Evolutionary conservation across 2,329 filamentous ascomycete genomes (phyloP).

Genomic region (Alternaria alternata): DNA sequence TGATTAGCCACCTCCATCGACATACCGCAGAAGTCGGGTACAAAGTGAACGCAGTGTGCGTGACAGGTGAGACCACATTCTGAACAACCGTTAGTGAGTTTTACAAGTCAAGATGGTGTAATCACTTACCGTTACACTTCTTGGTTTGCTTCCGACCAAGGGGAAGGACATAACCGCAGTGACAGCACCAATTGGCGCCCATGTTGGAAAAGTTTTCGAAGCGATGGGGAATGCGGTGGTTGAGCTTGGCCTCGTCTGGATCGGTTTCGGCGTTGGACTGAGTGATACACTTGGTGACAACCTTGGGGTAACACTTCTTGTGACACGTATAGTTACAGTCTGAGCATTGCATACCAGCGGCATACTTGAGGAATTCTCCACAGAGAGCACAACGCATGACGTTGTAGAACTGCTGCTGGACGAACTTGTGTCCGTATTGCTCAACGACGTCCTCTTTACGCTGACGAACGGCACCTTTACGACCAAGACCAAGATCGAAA

Average conservation of each 20-base stretch:
- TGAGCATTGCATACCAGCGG: constrained; percentile 97
- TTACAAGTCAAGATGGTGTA: neutral
- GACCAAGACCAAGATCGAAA: constrained; percentile 88
- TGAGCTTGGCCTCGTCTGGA: constrained; percentile 99
- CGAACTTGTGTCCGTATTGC: constrained; percentile 99
- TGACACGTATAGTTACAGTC: constrained; percentile 99
- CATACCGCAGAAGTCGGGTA: constrained; percentile 99
- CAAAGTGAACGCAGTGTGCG: constrained; percentile 88
- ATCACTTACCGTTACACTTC: constrained; percentile 79
- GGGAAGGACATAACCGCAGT: constrained; percentile 94
- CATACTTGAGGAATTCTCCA: constrained; percentile 98
- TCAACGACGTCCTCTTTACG: constrained; percentile 98
- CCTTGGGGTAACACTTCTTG: constrained; percentile 94
- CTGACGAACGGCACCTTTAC: constrained; percentile 95
- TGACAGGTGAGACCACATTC: constrained; percentile 95
- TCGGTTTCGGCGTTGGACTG: constrained; percentile 99
- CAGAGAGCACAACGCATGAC: constrained; percentile 99
- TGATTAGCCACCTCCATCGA: constrained; percentile 97
- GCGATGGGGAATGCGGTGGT: constrained; percentile 96
- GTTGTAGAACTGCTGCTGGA: constrained; percentile 99
- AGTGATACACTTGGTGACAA: constrained; percentile 99
- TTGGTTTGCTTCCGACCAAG: constrained; percentile 95
- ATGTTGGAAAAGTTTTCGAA: constrained; percentile 98
- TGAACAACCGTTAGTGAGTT: constrained; percentile 46
- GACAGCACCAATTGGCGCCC: constrained; percentile 98